Conservation (phyloP, 2,329 filamentous ascomycete species). For the Rhinocladiella mackenziei region DNA sequence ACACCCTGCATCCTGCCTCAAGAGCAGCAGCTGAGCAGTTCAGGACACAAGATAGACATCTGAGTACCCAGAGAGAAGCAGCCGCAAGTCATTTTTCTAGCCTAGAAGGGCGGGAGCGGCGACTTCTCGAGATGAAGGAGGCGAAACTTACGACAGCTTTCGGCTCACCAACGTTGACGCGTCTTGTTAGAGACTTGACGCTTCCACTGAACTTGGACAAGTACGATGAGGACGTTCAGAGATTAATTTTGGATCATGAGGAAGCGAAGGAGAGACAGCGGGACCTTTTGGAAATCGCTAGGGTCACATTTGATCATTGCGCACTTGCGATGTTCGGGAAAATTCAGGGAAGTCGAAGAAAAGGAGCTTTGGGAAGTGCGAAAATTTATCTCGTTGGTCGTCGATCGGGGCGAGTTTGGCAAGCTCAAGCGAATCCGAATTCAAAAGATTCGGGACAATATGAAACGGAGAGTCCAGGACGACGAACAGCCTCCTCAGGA, state of each 20-base stretch:
- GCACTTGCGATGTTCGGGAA: constrained; percentile 12
- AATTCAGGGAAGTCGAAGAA: constrained; percentile 12
- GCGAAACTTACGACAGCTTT: neutral
- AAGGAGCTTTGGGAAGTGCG: constrained; percentile 20
- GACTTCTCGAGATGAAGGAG: constrained; percentile 3
- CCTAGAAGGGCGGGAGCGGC: constrained; percentile 7
- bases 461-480: constrained; percentile 12
- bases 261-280: constrained; percentile 20
- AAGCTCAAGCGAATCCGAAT: constrained; percentile 17
- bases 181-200: constrained; percentile 4
- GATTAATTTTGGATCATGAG: constrained; percentile 18
- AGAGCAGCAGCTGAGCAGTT: constrained; percentile 14
- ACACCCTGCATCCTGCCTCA: constrained; percentile 8
- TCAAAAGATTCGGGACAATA: constrained; percentile 21
- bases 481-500: constrained; percentile 1
- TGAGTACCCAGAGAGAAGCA: neutral
- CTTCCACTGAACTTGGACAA: constrained; percentile 14
- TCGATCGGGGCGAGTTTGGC: constrained; percentile 15
- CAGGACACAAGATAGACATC: constrained; percentile 10
- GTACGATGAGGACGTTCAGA: constrained; percentile 12
- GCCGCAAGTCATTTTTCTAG: neutral
- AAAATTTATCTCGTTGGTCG: constrained; percentile 16
- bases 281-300: constrained; percentile 20
- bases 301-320: constrained; percentile 15
- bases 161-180: neutral